Conservation (phyloP, 441 rosid species). For the Adansonia madagascariensis region DNA sequence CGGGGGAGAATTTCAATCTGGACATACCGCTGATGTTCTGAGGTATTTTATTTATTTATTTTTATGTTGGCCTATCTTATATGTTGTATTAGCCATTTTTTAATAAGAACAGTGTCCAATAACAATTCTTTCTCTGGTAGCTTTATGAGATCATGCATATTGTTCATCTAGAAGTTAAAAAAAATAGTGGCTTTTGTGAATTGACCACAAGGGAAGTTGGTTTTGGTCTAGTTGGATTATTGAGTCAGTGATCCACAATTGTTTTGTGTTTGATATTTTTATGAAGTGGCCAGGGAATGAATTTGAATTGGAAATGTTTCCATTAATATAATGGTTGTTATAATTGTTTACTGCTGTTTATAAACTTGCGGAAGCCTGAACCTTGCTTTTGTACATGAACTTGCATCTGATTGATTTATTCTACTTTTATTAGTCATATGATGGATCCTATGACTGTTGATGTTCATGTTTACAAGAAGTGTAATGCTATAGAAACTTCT, state of each 20-base stretch:
- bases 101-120: not conserved
- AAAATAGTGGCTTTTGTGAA: not conserved
- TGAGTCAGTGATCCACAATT: not conserved
- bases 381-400: not conserved
- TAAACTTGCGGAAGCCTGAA: not conserved
- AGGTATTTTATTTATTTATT: slow-evolving; percentile 52
- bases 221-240: slow-evolving; percentile 8
- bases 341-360: not conserved
- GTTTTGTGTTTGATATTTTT: not conserved
- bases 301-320: not conserved
- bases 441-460: slow-evolving; percentile 15
- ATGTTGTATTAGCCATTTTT: slow-evolving; percentile 18
- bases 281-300: not conserved
- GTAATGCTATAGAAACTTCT: slow-evolving; percentile 5
- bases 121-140: not conserved
- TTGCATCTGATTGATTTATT: slow-evolving; percentile 14
- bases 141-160: slow-evolving; percentile 2
- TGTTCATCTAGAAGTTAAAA: not conserved
- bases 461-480: slow-evolving; percentile 19
- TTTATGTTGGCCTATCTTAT: slow-evolving; percentile 13
- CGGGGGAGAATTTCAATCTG: slow-evolving; percentile 97
- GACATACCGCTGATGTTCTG: slow-evolving; percentile 90
- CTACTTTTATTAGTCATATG: not conserved
- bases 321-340: not conserved
- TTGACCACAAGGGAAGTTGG: not conserved